These are phyloP conservation scores for Falciphora oryzae DNA, from an alignment of 2,329 filamentous ascomycete genomes.

Conservation along the genomic window DNA sequence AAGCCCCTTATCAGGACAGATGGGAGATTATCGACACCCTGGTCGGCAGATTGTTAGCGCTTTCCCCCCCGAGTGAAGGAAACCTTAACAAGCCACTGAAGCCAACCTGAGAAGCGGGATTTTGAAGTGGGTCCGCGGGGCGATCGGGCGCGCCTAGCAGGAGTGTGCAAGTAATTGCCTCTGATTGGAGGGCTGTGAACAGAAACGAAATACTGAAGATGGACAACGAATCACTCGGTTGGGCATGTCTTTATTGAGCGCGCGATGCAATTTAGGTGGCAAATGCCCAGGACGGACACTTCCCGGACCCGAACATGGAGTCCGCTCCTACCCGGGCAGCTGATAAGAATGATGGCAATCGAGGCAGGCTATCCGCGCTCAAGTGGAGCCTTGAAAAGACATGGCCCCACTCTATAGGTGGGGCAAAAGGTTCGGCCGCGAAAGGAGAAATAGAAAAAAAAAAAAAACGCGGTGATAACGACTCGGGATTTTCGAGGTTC, in stretches of 20 bases:
- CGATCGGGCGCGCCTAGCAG: neutral
- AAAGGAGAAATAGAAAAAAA: constrained; percentile 1
- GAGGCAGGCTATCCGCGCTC: neutral
- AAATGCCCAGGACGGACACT: neutral
- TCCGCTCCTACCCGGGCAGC: neutral
- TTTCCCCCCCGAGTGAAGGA: neutral
- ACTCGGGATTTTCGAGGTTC: neutral
- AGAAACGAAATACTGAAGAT: neutral
- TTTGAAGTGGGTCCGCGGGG: neutral
- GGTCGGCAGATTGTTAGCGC: neutral
- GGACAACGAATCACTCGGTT: too few species aligned
- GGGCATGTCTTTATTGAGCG: too few species aligned
- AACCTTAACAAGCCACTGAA: neutral
- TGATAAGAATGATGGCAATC: neutral
- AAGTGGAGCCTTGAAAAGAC: too few species aligned
- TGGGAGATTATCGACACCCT: neutral
- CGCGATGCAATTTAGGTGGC: too few species aligned
- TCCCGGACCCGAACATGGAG: neutral
- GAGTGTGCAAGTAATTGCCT: neutral
- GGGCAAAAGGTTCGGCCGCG: neutral
- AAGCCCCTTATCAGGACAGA: constrained; percentile 6
- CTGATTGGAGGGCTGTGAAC: too few species aligned
- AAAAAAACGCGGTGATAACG: constrained; percentile 4
- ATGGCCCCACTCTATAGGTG: neutral
- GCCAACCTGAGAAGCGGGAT: neutral